Evolutionary conservation across 768 basidiomycete species (phyloP).

Genomic region (Trametes villosa): DNA sequence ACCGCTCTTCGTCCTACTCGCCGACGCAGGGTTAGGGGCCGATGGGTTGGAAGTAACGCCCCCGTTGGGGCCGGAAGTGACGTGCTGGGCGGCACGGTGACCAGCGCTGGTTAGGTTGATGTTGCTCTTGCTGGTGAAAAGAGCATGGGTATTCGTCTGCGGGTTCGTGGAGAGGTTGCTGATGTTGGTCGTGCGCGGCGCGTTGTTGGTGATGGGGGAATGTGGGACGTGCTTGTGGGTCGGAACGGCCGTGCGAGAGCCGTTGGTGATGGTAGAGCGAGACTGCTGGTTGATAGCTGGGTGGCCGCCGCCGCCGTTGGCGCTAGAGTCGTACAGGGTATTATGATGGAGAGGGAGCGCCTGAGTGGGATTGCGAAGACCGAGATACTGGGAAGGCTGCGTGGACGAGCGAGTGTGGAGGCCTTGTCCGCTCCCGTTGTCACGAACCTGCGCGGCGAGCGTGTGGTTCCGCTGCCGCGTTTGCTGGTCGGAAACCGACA

Average conservation of each 20-base stretch:
- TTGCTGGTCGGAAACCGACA: constrained; percentile 12
- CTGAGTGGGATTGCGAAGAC: background rate
- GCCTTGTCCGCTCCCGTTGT: constrained; percentile 21
- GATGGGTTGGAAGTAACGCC: background rate
- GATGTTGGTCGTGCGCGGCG: constrained; percentile 3
- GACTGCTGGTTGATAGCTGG: background rate
- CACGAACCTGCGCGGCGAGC: constrained; percentile 25
- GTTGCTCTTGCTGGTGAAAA: constrained; percentile 26
- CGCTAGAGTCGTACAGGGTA: constrained; percentile 6
- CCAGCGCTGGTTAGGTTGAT: constrained; percentile 13
- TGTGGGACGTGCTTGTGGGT: background rate
- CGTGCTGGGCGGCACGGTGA: constrained; percentile 3
- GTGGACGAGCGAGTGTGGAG: constrained; percentile 31
- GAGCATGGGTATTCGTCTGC: constrained; percentile 19
- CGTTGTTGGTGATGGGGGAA: background rate
- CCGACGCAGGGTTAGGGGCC: background rate
- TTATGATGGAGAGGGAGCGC: background rate
- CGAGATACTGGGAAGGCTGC: constrained; percentile 30
- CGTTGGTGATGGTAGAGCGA: background rate
- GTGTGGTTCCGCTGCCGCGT: constrained; percentile 34
- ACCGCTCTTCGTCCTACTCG: background rate
- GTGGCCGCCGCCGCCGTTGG: background rate
- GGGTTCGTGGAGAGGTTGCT: background rate
- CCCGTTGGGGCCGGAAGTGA: background rate
- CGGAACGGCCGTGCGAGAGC: background rate